Evolutionary conservation across 1,284 basidiomycete genomes (phyloP), one percentile per base, ranked within the genome.

Genomic region (Leccinum fuscescens): DNA sequence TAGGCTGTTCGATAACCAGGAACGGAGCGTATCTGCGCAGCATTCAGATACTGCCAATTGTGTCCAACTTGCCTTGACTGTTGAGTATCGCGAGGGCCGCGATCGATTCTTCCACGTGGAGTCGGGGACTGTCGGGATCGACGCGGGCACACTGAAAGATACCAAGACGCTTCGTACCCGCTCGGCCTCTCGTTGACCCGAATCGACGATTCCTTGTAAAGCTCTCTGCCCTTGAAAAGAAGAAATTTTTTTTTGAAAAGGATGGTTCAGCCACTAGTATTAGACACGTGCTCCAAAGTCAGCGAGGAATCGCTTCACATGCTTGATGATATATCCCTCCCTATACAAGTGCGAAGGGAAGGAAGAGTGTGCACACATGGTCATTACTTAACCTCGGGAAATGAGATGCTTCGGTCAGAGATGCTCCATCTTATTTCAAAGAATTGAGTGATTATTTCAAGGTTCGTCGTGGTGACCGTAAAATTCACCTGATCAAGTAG

Each of bases 1-100:
- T 29, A 29, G 29, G 29, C 29, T 29, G 29, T 29, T 29, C 29
- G 3, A 29, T 29, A 29, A 29, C 29, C 29, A 29, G 9, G 29
- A 29, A 29, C 29, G 74, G 11, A 86, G 69, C 0, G 82, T 82
- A 11, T 72, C 76, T 8, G 79, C 80, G 6, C 71, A 77, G 62
- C 77, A 79, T 67, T 86, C 85, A 24, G 81, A 83, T 52, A 85
- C 1, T 67, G 0, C 82, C 83, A 33, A 85, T 79, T n/a, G 65
- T 82, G 77, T 77, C 76, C 63, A 81, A 74, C 64, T 82, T 82
- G 7, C 81, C 80, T 52, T 78, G 76, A 15, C 69, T 67, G 53
- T 73, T 71, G 55, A 80, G 71, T 5, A 64, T 61, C 3, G 68
- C 71, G 12, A 80, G 72, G 3, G 66, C 61, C 12, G 64, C 61